These are phyloP conservation scores for Zymoseptoria ardabiliae DNA, from an alignment of 2,329 filamentous ascomycete species.

Conservation along the genomic window DNA sequence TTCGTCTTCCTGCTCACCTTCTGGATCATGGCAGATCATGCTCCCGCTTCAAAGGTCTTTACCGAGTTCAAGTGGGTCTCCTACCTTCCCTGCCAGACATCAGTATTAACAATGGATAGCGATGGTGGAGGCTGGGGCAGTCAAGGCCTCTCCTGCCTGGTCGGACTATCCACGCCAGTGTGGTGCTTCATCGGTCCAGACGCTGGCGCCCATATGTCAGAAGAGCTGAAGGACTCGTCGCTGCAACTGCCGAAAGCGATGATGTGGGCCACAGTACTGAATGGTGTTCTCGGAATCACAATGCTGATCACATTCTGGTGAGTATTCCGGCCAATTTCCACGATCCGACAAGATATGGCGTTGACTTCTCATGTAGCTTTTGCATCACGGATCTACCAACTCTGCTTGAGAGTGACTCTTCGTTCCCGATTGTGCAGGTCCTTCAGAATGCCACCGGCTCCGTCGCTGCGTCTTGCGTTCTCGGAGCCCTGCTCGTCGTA, in stretches of 20 bases:
- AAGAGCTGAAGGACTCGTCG: constrained; percentile 33
- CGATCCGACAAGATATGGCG: not conserved
- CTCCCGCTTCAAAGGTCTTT: constrained; percentile 26
- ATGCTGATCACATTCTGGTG: constrained; percentile 35
- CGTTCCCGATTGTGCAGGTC: constrained; percentile 27
- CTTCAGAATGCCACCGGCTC: constrained; percentile 26
- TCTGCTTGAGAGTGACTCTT: constrained; percentile 20
- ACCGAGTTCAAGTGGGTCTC: constrained; percentile 28
- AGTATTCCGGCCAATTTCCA: not conserved
- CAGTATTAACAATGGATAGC: constrained; percentile 6
- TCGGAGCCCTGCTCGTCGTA: constrained; percentile 27
- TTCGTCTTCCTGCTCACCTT: constrained; percentile 36
- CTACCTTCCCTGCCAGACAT: not conserved
- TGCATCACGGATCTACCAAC: constrained; percentile 23
- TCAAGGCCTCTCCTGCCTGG: constrained; percentile 35
- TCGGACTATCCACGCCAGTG: constrained; percentile 36
- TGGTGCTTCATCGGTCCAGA: constrained; percentile 32
- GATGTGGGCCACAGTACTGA: constrained; percentile 36
- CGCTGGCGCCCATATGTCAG: constrained; percentile 32
- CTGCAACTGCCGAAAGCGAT: constrained; percentile 38
- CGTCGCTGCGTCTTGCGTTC: constrained; percentile 23
- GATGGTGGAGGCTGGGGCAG: constrained; percentile 37
- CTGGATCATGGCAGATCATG: constrained; percentile 28
- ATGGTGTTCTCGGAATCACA: constrained; percentile 28
- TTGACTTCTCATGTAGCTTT: constrained; percentile 17